Evolutionary conservation across 768 basidiomycete genomes (phyloP).

Genomic region (Gyrodon lividus): DNA sequence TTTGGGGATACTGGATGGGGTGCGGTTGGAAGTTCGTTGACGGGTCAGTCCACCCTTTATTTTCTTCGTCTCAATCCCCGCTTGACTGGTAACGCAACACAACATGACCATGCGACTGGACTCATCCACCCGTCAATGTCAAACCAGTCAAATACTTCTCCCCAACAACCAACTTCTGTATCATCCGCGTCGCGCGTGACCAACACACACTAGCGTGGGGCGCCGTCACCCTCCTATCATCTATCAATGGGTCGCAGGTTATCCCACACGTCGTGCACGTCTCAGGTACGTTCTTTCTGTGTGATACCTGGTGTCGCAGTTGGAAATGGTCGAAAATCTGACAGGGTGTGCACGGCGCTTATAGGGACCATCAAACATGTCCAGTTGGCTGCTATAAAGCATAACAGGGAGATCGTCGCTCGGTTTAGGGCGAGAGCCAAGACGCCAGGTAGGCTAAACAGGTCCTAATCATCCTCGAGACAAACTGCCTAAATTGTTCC

Average conservation of each 20-base stretch:
- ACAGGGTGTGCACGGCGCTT: neutral
- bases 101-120: too few species aligned
- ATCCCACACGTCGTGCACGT: conserved; percentile 80
- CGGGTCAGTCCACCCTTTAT: conserved; percentile 43
- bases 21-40: conserved; percentile 66
- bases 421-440: conserved; percentile 57
- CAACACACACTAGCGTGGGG: conserved; percentile 81
- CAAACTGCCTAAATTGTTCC: neutral
- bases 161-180: conserved; percentile 77
- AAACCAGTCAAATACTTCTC: conserved; percentile 84
- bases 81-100: neutral
- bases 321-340: neutral
- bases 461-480: neutral
- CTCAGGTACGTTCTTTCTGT: conserved; percentile 54
- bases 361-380: conserved; percentile 86
- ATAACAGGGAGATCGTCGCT: conserved; percentile 71
- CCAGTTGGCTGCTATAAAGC: conserved; percentile 71
- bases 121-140: neutral
- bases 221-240: conserved; percentile 65
- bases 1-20: conserved; percentile 92
- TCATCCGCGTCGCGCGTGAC: conserved; percentile 82
- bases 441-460: conserved; percentile 44
- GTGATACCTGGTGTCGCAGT: neutral
- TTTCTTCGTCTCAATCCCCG: neutral
- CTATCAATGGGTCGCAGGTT: conserved; percentile 54